Evolutionary conservation across 1,284 basidiomycete genomes (phyloP).

Genomic region (Cystobasidium pallidum): DNA sequence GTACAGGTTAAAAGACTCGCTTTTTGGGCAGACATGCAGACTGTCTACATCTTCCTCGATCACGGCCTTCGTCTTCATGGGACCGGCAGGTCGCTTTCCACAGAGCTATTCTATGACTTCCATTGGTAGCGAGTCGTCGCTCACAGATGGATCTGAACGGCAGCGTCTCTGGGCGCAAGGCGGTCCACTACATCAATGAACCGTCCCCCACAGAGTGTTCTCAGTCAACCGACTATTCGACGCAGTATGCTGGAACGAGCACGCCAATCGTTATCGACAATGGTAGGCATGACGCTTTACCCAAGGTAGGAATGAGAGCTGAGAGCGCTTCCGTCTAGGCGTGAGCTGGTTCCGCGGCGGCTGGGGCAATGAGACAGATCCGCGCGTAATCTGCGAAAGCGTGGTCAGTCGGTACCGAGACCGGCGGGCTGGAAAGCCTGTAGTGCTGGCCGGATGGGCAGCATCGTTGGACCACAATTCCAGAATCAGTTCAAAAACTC

Average conservation of each 20-base stretch:
- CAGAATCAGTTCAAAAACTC: conserved; percentile 72
- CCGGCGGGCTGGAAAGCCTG: conserved; percentile 73
- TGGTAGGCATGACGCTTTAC: conserved; percentile 58
- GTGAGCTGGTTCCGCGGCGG: conserved; percentile 85
- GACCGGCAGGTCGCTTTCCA: background rate
- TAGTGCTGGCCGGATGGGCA: conserved; percentile 81
- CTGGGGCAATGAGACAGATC: conserved; percentile 64
- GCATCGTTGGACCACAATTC: conserved; percentile 81
- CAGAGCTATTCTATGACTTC: background rate
- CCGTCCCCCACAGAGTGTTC: conserved; percentile 14
- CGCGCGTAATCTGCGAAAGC: conserved; percentile 67
- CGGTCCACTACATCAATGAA: conserved; percentile 43
- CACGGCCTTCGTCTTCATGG: background rate
- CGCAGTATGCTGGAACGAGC: conserved; percentile 27
- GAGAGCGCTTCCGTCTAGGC: conserved; percentile 56
- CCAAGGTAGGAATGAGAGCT: background rate
- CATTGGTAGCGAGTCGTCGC: background rate
- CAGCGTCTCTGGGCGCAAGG: conserved; percentile 23
- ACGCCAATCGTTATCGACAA: conserved; percentile 89
- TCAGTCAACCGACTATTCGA: conserved; percentile 22
- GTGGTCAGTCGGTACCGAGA: conserved; percentile 84
- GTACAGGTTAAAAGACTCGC: too few species aligned
- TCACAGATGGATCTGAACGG: conserved; percentile 1
- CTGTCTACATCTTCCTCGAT: background rate
- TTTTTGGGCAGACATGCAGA: background rate